phyloP scores from a whole-genome alignment of 176 grass and related monocot species.

The Miscanthus lutarioriparius region DNA sequence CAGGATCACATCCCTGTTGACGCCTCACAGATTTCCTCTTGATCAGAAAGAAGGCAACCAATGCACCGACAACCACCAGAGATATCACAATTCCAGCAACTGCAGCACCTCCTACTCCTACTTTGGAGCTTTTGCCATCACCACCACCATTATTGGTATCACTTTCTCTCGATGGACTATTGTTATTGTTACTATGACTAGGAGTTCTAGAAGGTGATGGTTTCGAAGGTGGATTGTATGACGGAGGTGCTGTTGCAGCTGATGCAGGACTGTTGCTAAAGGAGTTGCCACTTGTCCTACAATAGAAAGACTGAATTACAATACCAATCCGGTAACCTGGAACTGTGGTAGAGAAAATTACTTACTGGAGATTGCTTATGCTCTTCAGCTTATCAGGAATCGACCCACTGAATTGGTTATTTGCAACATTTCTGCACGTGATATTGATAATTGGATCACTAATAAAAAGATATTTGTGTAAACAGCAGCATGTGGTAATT shows the following conservation, averaged over 20 bases:
- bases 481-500: background rate
- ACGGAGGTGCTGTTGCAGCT: constrained; percentile 43
- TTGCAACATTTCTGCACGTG: constrained; percentile 66
- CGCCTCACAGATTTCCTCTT: constrained; percentile 48
- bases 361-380: constrained; percentile 79
- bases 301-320: constrained; percentile 32
- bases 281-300: constrained; percentile 67
- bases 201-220: constrained; percentile 29
- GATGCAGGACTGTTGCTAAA: constrained; percentile 54
- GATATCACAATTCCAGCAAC: constrained; percentile 71
- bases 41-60: constrained; percentile 63
- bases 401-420: constrained; percentile 76
- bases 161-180: constrained; percentile 27
- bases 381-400: constrained; percentile 70
- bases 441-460: constrained; percentile 12
- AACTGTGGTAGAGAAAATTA: constrained; percentile 17
- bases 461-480: background rate
- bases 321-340: background rate
- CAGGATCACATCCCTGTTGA: constrained; percentile 38
- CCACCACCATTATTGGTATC: background rate
- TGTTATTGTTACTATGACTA: constrained; percentile 38
- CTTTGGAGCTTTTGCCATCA: constrained; percentile 41
- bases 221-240: constrained; percentile 34
- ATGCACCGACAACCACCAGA: constrained; percentile 52
- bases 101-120: constrained; percentile 58